Base-by-base conservation (phyloP, 129 eudicot species). In the Escallonia herrerae region DNA sequence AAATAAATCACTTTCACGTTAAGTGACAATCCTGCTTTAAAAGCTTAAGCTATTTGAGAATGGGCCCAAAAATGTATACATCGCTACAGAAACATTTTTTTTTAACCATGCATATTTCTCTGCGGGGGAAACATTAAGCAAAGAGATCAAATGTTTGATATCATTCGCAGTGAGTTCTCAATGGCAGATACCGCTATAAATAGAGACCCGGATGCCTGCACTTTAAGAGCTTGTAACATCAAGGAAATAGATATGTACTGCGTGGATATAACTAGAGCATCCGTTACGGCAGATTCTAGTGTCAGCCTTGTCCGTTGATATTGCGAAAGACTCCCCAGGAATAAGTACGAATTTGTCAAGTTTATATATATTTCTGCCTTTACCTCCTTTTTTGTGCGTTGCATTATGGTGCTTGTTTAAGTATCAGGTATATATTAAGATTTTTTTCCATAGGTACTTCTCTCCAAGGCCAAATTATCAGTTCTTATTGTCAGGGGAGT, bases 221-320 rank as follows among this genome's bases (percentile, higher is more conserved):
- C 50, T 37, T 48, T 68, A 46, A 83, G 77, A 64, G 69, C 83
- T 52, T 75, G 60, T 64, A 43, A 60, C 8, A 50, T 73, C 15
- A 74, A 82, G 75, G 84, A 75, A 72, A 58, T 60, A 33, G 65
- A 65, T 68, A 52, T 62, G 3, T 89, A 78, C 58, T 41, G 43
- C 68, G 96, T 89, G 48, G 83, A 80, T 65, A 70, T 73, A 40
- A 89, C 96, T 11, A 85, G 96, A 79, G 96, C 93, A 58, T 88
- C 91, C 15, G 81, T 84, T 10, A 75, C 85, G 55, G 68, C 76
- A 13, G 73, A 76, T 85, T 89, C 93, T 39, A 89, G 93, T 62
- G 67, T 84, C 64, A 74, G 67, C 69, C 79, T 82, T 60, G 55
- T 88, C 58, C 62, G 75, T 68, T 66, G 65, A 84, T 82, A 84